Percentiles rank a stretch among this genome's conserved stretches.
Conservation (phyloP, 148 eudicot genomes). For the Diospyros kaki region DNA sequence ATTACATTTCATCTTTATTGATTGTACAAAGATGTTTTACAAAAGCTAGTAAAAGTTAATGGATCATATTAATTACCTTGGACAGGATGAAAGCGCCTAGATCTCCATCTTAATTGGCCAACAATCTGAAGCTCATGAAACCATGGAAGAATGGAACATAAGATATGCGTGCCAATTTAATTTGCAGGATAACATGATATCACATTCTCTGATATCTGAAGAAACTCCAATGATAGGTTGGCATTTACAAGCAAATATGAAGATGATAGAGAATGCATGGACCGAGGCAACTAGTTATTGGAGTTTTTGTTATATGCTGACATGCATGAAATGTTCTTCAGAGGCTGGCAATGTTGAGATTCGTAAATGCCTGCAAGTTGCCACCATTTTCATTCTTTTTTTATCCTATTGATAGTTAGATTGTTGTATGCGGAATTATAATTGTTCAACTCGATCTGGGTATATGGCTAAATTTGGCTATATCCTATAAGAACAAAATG, state of each 20-base stretch:
- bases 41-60: too few species aligned
- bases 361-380: too few species aligned
- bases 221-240: background rate
- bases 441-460: background rate
- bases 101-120: too few species aligned
- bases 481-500: too few species aligned
- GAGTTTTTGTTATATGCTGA: too few species aligned
- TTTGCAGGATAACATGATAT: background rate
- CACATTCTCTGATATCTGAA: background rate
- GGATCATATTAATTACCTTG: too few species aligned
- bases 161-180: background rate
- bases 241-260: background rate
- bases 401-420: background rate
- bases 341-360: too few species aligned
- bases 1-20: too few species aligned
- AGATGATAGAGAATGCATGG: background rate
- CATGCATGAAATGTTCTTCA: too few species aligned
- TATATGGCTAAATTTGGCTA: slow-evolving; percentile 1
- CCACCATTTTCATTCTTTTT: too few species aligned
- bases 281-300: background rate
- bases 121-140: background rate
- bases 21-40: too few species aligned
- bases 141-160: background rate
- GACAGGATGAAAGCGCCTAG: too few species aligned
- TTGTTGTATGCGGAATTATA: background rate